A percentile compares a stretch with the other conserved stretches of the same genome.
Conservation (phyloP, 495 filamentous ascomycete species). For the Tuber calosporum region DNA sequence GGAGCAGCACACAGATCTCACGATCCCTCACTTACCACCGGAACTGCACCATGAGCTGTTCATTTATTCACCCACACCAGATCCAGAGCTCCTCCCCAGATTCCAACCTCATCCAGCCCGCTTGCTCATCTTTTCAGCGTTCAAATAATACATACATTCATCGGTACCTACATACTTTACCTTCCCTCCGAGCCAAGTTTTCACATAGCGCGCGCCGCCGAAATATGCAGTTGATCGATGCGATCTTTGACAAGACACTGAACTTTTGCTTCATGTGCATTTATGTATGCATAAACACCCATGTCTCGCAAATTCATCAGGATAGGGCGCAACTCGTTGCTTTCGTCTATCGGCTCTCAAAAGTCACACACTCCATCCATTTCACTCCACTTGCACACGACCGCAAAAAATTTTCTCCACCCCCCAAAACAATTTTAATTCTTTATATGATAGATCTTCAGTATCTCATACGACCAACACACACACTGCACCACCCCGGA, state of each 20-base stretch:
- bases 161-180: not conserved
- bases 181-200: not conserved
- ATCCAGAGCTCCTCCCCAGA: slow-evolving; percentile 2
- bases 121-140: not conserved
- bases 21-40: not conserved
- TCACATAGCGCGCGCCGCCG: not conserved
- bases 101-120: not conserved
- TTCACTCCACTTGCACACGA: not conserved
- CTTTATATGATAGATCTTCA: slow-evolving; percentile 1
- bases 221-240: slow-evolving; percentile 5
- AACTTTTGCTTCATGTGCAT: not conserved
- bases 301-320: not conserved
- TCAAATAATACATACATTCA: not conserved
- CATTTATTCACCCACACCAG: not conserved
- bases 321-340: not conserved
- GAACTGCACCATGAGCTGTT: slow-evolving; percentile 5
- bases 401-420: not conserved
- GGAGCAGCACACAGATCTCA: not conserved
- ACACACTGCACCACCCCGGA: not conserved
- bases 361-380: not conserved
- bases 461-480: not conserved
- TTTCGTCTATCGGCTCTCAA: not conserved
- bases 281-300: not conserved
- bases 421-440: slow-evolving; percentile 4
- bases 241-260: not conserved